Conservation (phyloP, 352 stramenopile genomes). For the Globisporangium nagaii region DNA sequence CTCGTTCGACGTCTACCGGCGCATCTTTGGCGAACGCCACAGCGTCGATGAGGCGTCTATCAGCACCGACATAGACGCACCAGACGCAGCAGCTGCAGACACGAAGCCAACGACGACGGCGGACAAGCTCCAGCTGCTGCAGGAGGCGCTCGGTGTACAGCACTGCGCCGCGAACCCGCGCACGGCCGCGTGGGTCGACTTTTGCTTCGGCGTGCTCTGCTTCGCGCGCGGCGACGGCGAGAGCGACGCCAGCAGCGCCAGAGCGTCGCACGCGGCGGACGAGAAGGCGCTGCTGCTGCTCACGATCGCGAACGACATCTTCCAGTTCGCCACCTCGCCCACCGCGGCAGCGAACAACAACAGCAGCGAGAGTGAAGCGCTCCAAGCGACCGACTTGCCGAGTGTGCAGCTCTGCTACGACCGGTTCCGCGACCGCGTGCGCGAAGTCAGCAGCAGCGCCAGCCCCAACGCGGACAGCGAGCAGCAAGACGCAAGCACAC, state of each 20-base stretch:
- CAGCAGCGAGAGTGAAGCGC: neutral
- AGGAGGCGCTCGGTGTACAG: slow-evolving; percentile 33
- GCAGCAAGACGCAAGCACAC: neutral
- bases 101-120: neutral
- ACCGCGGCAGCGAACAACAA: slow-evolving; percentile 1
- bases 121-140: slow-evolving; percentile 27
- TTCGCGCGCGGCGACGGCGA: slow-evolving; percentile 49
- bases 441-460: neutral
- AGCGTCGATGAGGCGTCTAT: too few relatives aligned
- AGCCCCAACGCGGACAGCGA: neutral
- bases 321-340: slow-evolving; percentile 37
- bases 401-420: slow-evolving; percentile 32
- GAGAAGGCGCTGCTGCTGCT: slow-evolving; percentile 40
- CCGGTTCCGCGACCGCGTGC: slow-evolving; percentile 27
- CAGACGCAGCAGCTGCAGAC: neutral
- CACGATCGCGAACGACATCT: slow-evolving; percentile 45
- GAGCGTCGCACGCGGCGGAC: neutral
- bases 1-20: slow-evolving; percentile 1
- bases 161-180: slow-evolving; percentile 50
- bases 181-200: slow-evolving; percentile 48
- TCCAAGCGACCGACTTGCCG: slow-evolving; percentile 14
- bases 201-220: slow-evolving; percentile 57
- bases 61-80: neutral
- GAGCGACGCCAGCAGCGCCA: neutral
- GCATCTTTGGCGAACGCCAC: slow-evolving; percentile 5